phyloP scores from a whole-genome alignment of 345 rosid genomes.

The Hypericum androsaemum region DNA sequence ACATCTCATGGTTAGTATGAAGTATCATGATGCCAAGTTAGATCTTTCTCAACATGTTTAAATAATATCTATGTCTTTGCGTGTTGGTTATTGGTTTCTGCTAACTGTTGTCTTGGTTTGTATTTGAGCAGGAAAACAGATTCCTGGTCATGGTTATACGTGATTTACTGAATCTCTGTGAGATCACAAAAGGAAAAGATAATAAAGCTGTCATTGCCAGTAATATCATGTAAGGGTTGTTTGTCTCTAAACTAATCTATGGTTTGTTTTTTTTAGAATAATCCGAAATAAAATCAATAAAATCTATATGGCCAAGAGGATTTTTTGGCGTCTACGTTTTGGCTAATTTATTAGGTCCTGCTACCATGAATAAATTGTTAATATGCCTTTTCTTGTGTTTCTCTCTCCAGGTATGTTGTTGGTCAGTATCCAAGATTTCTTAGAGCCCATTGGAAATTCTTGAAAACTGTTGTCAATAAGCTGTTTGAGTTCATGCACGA shows the following conservation, averaged over 20 bases:
- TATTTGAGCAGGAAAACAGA: slow-evolving; percentile 75
- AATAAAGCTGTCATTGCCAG: slow-evolving; percentile 99
- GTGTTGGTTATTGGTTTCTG: too few species aligned
- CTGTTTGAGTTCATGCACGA: slow-evolving; percentile 99
- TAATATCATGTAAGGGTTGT: slow-evolving; percentile 77
- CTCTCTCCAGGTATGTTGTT: slow-evolving; percentile 81
- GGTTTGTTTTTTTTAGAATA: too few species aligned
- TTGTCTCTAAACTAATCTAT: too few species aligned
- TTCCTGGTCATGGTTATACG: slow-evolving; percentile 98
- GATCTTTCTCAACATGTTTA: too few species aligned
- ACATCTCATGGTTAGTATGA: too few species aligned
- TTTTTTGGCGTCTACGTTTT: too few species aligned
- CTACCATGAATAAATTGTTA: not conserved
- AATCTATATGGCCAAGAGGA: too few species aligned
- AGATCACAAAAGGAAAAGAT: slow-evolving; percentile 94
- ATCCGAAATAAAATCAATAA: too few species aligned
- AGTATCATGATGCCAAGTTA: too few species aligned
- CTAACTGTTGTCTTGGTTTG: not conserved
- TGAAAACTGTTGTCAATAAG: slow-evolving; percentile 97
- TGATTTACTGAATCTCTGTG: slow-evolving; percentile 89
- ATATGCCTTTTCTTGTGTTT: slow-evolving; percentile 13
- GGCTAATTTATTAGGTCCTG: too few species aligned
- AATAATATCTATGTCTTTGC: too few species aligned
- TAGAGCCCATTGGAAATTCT: slow-evolving; percentile 97
- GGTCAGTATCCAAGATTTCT: slow-evolving; percentile 99